Base-by-base conservation (phyloP, 805 yeast genomes). In the Candida schatavii region DNA sequence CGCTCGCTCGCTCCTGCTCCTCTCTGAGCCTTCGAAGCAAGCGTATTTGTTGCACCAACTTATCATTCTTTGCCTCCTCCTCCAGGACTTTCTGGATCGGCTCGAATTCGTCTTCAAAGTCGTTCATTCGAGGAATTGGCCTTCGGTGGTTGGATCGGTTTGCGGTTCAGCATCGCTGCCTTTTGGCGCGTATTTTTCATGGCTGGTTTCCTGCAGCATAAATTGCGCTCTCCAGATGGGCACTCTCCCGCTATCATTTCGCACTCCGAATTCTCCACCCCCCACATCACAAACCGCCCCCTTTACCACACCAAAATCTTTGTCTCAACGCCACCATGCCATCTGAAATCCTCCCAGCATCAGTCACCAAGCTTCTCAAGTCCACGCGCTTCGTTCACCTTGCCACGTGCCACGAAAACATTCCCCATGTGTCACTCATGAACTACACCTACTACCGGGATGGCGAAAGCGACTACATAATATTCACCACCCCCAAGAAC, bases 371-470 rank as follows among this genome's bases (percentile, higher is more conserved):
- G 10, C 64, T 85, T 29, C 69, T 85, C 28, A 71, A 78, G 45
- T 70, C 76, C 11, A 82, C 88, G 9, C 75, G 83, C 47, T 85
- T 80, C 59, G 79, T 90, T 30, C 97, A 90, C 60, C 70, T 90
- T 36, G 97, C 91, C 2, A 91, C 98, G 2, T 78, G 88, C 45
- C 68, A 71, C 39, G 75, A 86, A 34, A 73, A 83, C 51, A 62
- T 79, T 35, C 98, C 98, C 4, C 93, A 90, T 46, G 96, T 89
- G 3, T 78, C 93, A 15, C 72, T 91, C 48, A 91, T 91, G 98
- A 91, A 88, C 64, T 91, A 87, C 62, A 81, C 90, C 3, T 87
- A 81, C 57, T 70, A 67, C 42, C 62, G 63, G 35, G 63, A 61
- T 19, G 63, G 60, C 10, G 70, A 70, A 30, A 59, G 55, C 18